Conservation (phyloP, 2,329 filamentous ascomycete genomes). For the Botrytis fabae region DNA sequence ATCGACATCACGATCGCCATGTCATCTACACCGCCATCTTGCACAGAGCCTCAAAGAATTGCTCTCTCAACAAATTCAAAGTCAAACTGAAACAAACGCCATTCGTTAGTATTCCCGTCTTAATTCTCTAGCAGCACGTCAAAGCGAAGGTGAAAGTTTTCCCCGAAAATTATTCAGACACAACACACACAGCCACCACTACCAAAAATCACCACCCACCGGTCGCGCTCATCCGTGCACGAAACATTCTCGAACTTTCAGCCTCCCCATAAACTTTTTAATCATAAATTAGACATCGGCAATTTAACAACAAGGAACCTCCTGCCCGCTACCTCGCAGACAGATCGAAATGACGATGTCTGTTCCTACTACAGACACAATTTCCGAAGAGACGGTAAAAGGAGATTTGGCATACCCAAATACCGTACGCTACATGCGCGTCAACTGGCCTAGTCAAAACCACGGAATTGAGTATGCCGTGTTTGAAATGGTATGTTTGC, state of each 20-base stretch:
- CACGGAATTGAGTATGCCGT: background rate
- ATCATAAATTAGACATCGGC: background rate
- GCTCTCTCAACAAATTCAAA: background rate
- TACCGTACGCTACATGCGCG: background rate
- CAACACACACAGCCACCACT: background rate
- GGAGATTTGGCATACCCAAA: background rate
- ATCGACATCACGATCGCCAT: slow-evolving; percentile 8
- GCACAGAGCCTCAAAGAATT: slow-evolving; percentile 2
- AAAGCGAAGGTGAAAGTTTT: background rate
- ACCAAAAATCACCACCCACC: background rate
- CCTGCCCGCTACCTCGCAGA: background rate
- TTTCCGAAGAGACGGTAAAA: background rate
- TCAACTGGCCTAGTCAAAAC: background rate
- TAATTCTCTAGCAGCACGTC: slow-evolving; percentile 1
- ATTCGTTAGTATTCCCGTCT: background rate
- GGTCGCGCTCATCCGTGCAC: background rate
- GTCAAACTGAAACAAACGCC: background rate
- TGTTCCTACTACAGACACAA: background rate
- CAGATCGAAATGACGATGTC: background rate
- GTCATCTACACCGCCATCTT: slow-evolving; percentile 11
- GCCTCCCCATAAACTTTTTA: background rate
- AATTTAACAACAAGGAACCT: background rate
- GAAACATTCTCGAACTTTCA: background rate
- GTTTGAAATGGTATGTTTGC: slow-evolving; percentile 3
- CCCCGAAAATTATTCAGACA: background rate